Percentiles rank a stretch among this genome's conserved stretches.
These are phyloP conservation scores for Diospyros kaki DNA, from an alignment of 148 eudicot species.

Conservation along the genomic window DNA sequence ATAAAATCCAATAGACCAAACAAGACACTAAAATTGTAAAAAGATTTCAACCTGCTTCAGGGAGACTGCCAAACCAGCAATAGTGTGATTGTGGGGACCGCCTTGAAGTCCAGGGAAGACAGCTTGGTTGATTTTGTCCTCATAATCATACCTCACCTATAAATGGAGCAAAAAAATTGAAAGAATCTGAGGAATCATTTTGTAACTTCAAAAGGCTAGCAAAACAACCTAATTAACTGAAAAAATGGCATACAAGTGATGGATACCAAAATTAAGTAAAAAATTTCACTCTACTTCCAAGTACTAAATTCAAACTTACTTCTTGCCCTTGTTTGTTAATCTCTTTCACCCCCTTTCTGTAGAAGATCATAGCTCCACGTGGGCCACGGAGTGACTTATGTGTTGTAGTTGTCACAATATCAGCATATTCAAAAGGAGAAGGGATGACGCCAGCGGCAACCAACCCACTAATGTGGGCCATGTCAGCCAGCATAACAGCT, in stretches of 20 bases:
- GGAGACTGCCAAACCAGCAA: slow-evolving; percentile 93
- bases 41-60: slow-evolving; percentile 68
- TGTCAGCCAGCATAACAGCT: slow-evolving; percentile 87
- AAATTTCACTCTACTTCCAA: neutral
- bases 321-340: slow-evolving; percentile 49
- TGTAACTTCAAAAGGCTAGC: too few relatives aligned
- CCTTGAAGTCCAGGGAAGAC: slow-evolving; percentile 99
- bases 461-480: slow-evolving; percentile 98
- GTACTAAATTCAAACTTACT: slow-evolving; percentile 23
- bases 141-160: slow-evolving; percentile 90
- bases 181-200: neutral
- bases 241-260: neutral
- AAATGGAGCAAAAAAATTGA: neutral
- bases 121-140: slow-evolving; percentile 94
- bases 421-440: slow-evolving; percentile 63
- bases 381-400: slow-evolving; percentile 67
- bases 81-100: slow-evolving; percentile 98
- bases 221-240: neutral
- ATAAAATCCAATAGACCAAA: neutral
- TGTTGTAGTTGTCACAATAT: slow-evolving; percentile 62
- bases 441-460: slow-evolving; percentile 96
- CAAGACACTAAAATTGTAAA: neutral
- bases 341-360: slow-evolving; percentile 58
- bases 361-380: slow-evolving; percentile 67
- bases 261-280: neutral